Evolutionary conservation across 2,329 filamentous ascomycete genomes (phyloP).

Genomic region (Paracorniculantispora psalliotae): DNA sequence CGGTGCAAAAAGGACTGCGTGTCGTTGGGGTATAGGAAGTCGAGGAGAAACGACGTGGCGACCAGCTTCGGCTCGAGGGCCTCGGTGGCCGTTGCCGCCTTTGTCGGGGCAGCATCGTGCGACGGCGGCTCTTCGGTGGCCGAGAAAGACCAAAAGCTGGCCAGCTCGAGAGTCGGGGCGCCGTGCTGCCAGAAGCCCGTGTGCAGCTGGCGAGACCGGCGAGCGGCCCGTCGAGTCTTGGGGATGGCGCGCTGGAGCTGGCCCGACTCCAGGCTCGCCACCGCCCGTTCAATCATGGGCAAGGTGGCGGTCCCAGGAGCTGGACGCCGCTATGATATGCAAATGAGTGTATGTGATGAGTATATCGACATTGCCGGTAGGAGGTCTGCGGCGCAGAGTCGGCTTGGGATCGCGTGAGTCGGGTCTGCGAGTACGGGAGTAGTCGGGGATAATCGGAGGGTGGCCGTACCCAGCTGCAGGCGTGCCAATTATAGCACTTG

Average conservation of each 20-base stretch:
- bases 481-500: no score
- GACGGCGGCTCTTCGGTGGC: conserved; percentile 3
- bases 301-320: background rate
- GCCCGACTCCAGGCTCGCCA: conserved; percentile 51
- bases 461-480: background rate
- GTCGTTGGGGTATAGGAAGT: conserved; percentile 50
- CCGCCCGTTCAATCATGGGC: conserved; percentile 55
- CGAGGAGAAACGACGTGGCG: conserved; percentile 48
- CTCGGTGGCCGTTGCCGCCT: conserved; percentile 16
- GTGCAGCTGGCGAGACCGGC: conserved; percentile 40
- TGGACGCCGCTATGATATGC: background rate
- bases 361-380: background rate
- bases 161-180: conserved; percentile 44
- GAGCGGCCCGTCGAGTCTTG: conserved; percentile 29
- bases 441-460: background rate
- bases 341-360: background rate
- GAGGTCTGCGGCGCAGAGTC: background rate
- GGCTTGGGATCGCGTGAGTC: background rate
- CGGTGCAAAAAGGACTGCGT: conserved; percentile 39
- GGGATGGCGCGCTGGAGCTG: conserved; percentile 49
- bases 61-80: conserved; percentile 26
- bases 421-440: background rate
- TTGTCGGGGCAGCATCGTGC: conserved; percentile 19
- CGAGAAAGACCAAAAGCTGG: conserved; percentile 33
- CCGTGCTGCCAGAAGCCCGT: conserved; percentile 53